Percentiles rank a stretch among this genome's conserved stretches.
Evolutionary conservation across 495 filamentous ascomycete species (phyloP).

Genomic region (Tuber magnatum): DNA sequence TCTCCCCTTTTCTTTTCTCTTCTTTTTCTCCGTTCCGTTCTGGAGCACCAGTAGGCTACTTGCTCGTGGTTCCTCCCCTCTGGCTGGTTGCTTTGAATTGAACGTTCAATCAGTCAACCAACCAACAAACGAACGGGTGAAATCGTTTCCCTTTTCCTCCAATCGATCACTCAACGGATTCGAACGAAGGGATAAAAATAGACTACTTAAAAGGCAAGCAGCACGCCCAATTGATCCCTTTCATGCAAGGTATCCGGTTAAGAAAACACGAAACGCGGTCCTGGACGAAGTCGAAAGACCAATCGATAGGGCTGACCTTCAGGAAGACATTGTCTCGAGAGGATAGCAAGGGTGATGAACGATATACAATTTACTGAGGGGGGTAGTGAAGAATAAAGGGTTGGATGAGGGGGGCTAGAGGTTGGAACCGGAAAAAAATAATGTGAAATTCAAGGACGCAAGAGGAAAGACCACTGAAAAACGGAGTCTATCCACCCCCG

Average conservation of each 20-base stretch:
- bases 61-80: background rate
- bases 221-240: background rate
- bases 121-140: background rate
- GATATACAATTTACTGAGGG: conserved; percentile 30
- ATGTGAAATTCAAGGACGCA: conserved; percentile 17
- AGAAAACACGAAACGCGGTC: conserved; percentile 19
- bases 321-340: conserved; percentile 31
- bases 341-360: conserved; percentile 31
- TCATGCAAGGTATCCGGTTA: conserved; percentile 1
- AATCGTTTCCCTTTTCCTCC: background rate
- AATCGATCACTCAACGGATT: background rate
- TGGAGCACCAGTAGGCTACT: background rate
- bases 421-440: conserved; percentile 21
- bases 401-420: conserved; percentile 14
- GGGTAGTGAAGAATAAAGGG: conserved; percentile 12
- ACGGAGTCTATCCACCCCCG: conserved; percentile 11
- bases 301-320: conserved; percentile 37
- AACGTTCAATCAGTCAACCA: background rate
- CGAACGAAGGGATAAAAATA: background rate
- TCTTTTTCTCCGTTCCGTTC: background rate
- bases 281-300: conserved; percentile 20
- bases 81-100: background rate
- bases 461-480: conserved; percentile 27
- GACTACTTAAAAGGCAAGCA: background rate
- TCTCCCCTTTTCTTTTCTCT: background rate